phyloP scores from a whole-genome alignment of 1,139 yeast genomes.

The Taphrina betulina region DNA sequence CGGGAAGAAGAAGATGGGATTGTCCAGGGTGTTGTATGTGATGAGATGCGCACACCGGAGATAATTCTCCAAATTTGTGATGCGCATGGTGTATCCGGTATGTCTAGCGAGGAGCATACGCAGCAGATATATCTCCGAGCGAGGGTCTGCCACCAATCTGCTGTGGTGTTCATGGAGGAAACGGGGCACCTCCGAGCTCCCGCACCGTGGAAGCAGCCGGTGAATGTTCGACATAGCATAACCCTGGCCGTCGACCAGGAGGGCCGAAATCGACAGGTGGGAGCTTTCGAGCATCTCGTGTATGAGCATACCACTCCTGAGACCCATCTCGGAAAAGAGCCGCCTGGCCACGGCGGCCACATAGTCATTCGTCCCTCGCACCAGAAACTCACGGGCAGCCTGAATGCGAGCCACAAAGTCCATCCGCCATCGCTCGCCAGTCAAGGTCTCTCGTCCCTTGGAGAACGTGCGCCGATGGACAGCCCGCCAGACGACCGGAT shows the following conservation, averaged over 20 bases:
- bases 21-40: conserved; percentile 11
- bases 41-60: conserved; percentile 15
- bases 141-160: conserved; percentile 8
- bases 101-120: conserved; percentile 15
- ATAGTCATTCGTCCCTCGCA: conserved; percentile 7
- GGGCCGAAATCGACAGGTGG: not conserved
- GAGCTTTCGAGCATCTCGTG: conserved; percentile 1
- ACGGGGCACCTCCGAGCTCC: not conserved
- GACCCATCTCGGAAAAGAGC: conserved; percentile 19
- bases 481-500: conserved; percentile 3
- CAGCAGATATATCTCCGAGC: conserved; percentile 14
- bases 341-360: not conserved
- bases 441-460: not conserved
- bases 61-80: not conserved
- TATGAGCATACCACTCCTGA: not conserved
- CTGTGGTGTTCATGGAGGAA: not conserved
- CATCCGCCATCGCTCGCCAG: not conserved
- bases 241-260: conserved; percentile 15
- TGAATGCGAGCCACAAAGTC: not conserved
- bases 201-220: not conserved
- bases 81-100: conserved; percentile 1
- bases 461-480: not conserved
- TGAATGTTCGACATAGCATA: not conserved
- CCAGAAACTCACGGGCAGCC: conserved; percentile 3
- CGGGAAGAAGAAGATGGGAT: conserved; percentile 24